These are phyloP conservation scores for Hygrophila difformis DNA, from an alignment of 257 asterid species.

Conservation along the genomic window DNA sequence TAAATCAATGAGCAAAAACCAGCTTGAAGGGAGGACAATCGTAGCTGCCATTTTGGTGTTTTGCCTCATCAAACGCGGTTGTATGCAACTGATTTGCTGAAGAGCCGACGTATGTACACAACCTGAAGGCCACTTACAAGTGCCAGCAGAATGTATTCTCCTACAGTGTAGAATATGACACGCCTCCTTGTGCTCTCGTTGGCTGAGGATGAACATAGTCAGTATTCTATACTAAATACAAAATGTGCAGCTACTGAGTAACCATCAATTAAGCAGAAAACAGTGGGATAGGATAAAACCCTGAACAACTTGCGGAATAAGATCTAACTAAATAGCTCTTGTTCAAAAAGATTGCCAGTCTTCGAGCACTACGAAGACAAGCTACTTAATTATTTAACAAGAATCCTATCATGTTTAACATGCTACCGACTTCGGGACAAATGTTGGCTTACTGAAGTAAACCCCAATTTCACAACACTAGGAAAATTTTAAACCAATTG, in stretches of 20 bases:
- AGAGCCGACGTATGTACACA: constrained; percentile 67
- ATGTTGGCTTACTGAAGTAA: too few species aligned
- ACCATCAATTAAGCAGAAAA: neutral
- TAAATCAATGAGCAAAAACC: constrained; percentile 8
- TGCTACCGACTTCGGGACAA: too few species aligned
- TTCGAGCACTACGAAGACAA: too few species aligned
- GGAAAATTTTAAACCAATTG: too few species aligned
- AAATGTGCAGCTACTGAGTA: neutral
- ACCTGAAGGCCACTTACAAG: constrained; percentile 82
- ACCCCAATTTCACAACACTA: too few species aligned
- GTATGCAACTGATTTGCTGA: constrained; percentile 86
- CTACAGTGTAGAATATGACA: constrained; percentile 81
- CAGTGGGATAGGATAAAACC: neutral
- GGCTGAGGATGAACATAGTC: constrained; percentile 37
- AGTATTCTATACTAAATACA: neutral
- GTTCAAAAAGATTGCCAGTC: too few species aligned
- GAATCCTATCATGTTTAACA: too few species aligned
- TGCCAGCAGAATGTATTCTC: constrained; percentile 78
- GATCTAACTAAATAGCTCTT: too few species aligned
- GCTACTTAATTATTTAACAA: too few species aligned
- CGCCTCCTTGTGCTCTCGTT: constrained; percentile 93
- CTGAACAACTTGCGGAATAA: too few species aligned
- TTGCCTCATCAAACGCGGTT: constrained; percentile 68
- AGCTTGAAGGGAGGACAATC: constrained; percentile 2
- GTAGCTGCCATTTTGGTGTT: constrained; percentile 2